phyloP scores from a whole-genome alignment of 1,284 basidiomycete species.

The Puccinia triticina region DNA sequence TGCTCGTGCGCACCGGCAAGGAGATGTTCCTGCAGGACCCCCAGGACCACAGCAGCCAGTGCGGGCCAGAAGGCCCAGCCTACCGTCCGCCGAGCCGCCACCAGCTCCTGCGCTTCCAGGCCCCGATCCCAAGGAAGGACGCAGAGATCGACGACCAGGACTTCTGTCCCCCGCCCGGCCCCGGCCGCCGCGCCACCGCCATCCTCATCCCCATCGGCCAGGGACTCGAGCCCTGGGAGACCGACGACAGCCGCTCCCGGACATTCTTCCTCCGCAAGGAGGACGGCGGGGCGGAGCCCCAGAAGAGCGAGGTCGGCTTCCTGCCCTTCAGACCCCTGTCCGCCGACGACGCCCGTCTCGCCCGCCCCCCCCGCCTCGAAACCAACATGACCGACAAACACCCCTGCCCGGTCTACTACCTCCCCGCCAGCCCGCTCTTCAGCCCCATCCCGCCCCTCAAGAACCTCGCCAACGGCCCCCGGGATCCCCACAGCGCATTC shows the following conservation, averaged over 20 bases:
- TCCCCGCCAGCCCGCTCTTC: conserved; percentile 38
- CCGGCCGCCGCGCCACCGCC: conserved; percentile 36
- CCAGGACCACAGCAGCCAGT: background rate
- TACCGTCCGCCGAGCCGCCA: background rate
- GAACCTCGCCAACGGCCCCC: background rate
- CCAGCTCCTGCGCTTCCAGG: conserved; percentile 34
- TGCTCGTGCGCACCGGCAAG: conserved; percentile 3
- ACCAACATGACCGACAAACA: conserved; percentile 39
- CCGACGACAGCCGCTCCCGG: conserved; percentile 1
- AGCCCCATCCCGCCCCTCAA: conserved; percentile 33
- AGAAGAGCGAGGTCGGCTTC: conserved; percentile 38
- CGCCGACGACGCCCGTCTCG: conserved; percentile 1
- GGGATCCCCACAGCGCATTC: conserved; percentile 7
- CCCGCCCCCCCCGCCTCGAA: conserved; percentile 24
- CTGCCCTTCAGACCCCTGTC: conserved; percentile 26
- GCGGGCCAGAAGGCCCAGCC: background rate
- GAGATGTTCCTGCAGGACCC: conserved; percentile 24
- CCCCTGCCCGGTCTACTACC: conserved; percentile 44
- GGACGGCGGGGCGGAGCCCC: background rate
- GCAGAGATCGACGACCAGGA: conserved; percentile 38
- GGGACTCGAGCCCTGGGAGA: conserved; percentile 42
- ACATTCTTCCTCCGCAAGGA: conserved; percentile 31
- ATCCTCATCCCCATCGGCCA: conserved; percentile 44
- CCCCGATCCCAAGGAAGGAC: background rate
- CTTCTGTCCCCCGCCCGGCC: conserved; percentile 43